A percentile compares a stretch with the other conserved stretches of the same genome.
phyloP scores from a whole-genome alignment of 106 monocot genomes.

The Phalaenopsis equestris region DNA sequence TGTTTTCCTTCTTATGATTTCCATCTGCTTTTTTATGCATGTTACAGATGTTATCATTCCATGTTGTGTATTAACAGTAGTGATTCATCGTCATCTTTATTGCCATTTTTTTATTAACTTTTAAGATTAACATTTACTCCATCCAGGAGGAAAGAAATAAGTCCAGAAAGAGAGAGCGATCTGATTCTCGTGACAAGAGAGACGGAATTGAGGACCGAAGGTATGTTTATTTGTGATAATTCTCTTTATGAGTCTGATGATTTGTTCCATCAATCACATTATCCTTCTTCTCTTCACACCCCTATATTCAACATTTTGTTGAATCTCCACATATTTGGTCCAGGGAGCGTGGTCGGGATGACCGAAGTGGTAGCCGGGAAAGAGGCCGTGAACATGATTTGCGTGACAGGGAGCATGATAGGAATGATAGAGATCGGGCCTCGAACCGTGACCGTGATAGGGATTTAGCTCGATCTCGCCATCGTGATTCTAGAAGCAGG shows the following conservation, averaged over 20 bases:
- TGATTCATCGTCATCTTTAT: constrained; percentile 1
- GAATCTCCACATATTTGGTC: constrained; percentile 20
- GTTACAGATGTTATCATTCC: background rate
- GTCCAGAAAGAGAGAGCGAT: constrained; percentile 38
- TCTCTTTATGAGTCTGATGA: background rate
- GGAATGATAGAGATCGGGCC: constrained; percentile 40
- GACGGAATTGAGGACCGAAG: background rate
- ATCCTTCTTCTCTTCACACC: background rate
- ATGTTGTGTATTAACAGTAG: background rate
- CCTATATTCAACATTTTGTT: background rate
- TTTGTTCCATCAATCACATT: constrained; percentile 6
- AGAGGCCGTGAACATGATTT: constrained; percentile 43
- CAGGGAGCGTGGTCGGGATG: constrained; percentile 45
- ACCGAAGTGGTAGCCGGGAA: constrained; percentile 19
- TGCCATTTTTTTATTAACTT: background rate
- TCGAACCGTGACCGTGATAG: constrained; percentile 30
- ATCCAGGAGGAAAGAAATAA: constrained; percentile 72
- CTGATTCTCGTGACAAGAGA: constrained; percentile 55
- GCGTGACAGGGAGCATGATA: constrained; percentile 41
- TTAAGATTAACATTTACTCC: background rate
- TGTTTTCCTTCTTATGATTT: background rate
- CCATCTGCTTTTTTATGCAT: background rate
- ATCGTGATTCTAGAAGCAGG: constrained; percentile 44
- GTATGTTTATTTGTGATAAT: background rate
- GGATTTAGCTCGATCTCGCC: constrained; percentile 32